Evolutionary conservation across 78 protist genomes (phyloP).

Genomic region (Emiliania huxleyi): DNA sequence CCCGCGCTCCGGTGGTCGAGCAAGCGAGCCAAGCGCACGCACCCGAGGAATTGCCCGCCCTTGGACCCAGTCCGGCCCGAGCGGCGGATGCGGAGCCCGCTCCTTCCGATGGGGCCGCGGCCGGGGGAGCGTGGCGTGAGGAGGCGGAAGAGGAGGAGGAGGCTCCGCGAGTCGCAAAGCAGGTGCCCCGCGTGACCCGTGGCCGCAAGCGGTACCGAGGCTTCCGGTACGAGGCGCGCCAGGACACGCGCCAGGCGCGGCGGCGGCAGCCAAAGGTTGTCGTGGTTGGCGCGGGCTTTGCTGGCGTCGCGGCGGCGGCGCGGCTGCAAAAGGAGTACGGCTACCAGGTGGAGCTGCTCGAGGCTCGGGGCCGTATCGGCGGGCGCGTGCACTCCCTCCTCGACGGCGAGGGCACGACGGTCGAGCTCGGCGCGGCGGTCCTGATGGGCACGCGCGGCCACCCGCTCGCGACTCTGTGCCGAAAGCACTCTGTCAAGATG

Average conservation of each 20-base stretch:
- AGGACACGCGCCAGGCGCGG: background rate
- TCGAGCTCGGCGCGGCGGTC: constrained; percentile 59
- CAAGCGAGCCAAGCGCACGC: too few species aligned
- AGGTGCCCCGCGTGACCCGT: background rate
- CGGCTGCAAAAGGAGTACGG: background rate
- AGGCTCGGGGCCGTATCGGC: constrained; percentile 43
- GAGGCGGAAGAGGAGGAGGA: background rate
- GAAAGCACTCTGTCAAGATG: constrained; percentile 13
- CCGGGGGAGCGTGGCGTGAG: too few species aligned
- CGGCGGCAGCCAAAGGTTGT: background rate
- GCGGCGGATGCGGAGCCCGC: too few species aligned
- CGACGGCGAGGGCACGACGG: background rate
- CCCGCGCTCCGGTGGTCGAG: too few species aligned
- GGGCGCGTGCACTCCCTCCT: constrained; percentile 44
- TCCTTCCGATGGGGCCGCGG: too few species aligned
- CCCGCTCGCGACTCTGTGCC: constrained; percentile 43
- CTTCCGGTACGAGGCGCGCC: background rate
- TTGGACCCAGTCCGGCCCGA: too few species aligned
- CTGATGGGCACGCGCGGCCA: constrained; percentile 53
- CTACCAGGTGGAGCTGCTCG: constrained; percentile 8
- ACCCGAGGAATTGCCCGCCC: too few species aligned
- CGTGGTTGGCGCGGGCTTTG: constrained; percentile 43
- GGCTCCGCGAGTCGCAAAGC: background rate
- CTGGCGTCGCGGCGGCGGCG: constrained; percentile 42
- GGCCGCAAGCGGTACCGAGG: background rate